These are phyloP conservation scores for Choanephora cucurbitarum DNA, from an alignment of 371 early-diverging fungal genomes.

Conservation along the genomic window DNA sequence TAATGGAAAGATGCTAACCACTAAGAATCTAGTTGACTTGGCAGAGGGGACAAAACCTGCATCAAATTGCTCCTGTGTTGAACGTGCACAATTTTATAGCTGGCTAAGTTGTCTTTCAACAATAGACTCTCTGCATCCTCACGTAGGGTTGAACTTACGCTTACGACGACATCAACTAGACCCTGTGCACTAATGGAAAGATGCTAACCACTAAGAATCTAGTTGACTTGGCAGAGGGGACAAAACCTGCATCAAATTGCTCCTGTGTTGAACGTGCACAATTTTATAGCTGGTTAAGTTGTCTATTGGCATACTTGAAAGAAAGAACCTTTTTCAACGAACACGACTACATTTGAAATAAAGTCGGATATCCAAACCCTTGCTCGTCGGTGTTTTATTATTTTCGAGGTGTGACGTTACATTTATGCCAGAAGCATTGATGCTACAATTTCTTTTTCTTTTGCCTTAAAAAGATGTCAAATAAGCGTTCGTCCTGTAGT, in stretches of 20 bases:
- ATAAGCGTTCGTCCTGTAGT: slow-evolving; percentile 1
- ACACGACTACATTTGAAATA: slow-evolving; percentile 1
- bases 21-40: slow-evolving; percentile 16
- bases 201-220: slow-evolving; percentile 15
- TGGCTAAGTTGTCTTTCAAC: not conserved
- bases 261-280: slow-evolving; percentile 11
- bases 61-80: slow-evolving; percentile 12
- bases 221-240: slow-evolving; percentile 13
- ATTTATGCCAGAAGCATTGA: no score
- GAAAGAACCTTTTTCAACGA: slow-evolving; percentile 1
- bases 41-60: slow-evolving; percentile 11
- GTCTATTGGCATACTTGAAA: slow-evolving; percentile 3
- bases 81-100: slow-evolving; percentile 10
- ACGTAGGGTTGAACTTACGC: slow-evolving; percentile 9
- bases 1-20: slow-evolving; percentile 16
- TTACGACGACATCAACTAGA: slow-evolving; percentile 15
- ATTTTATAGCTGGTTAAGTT: slow-evolving; percentile 3
- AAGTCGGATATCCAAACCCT: not conserved
- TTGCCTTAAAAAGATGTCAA: not conserved
- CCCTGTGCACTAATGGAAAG: slow-evolving; percentile 14
- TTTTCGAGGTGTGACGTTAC: no score
- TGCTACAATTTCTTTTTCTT: not conserved
- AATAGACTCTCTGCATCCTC: slow-evolving; percentile 12
- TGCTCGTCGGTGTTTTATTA: not conserved
- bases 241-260: slow-evolving; percentile 10